Conservation (phyloP, 139 green algal genomes). For the Coelastrella sp. region DNA sequence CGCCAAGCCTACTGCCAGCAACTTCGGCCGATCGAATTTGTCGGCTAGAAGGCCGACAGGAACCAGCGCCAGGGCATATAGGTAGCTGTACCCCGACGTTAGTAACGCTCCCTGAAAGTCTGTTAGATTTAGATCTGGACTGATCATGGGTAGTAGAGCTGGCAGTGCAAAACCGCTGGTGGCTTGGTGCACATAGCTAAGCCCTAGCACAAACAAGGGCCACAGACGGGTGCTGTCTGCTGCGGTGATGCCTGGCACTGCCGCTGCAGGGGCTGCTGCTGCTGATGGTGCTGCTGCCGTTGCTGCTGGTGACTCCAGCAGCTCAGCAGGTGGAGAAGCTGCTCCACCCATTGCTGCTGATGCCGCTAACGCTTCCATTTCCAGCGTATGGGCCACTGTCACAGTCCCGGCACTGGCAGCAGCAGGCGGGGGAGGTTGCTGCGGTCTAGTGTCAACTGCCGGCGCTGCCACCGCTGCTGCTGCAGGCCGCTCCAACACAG, state of each 20-base stretch:
- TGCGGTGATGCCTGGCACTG: neutral
- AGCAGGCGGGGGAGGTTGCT: neutral
- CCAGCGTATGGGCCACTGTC: neutral
- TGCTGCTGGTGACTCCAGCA: constrained; percentile 8
- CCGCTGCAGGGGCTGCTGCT: neutral
- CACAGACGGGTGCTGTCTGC: constrained; percentile 71
- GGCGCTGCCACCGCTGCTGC: neutral
- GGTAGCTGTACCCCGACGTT: constrained; percentile 64
- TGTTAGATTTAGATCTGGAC: constrained; percentile 76
- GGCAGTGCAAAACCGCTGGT: constrained; percentile 84
- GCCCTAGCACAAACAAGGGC: constrained; percentile 76
- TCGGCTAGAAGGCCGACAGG: constrained; percentile 89
- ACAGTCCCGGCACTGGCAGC: neutral
- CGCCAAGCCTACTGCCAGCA: constrained; percentile 78
- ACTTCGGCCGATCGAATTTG: constrained; percentile 63
- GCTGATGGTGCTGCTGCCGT: neutral
- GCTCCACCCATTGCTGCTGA: constrained; percentile 32
- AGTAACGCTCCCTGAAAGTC: constrained; percentile 78
- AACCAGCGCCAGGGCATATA: constrained; percentile 89
- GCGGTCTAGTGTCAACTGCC: neutral
- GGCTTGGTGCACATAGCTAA: constrained; percentile 90
- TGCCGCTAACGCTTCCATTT: constrained; percentile 35
- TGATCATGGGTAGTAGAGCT: constrained; percentile 87
- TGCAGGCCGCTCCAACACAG: neutral
- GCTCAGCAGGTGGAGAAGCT: neutral